These are phyloP conservation scores for Voacanga thouarsii DNA, from an alignment of 257 asterid species.

Conservation along the genomic window DNA sequence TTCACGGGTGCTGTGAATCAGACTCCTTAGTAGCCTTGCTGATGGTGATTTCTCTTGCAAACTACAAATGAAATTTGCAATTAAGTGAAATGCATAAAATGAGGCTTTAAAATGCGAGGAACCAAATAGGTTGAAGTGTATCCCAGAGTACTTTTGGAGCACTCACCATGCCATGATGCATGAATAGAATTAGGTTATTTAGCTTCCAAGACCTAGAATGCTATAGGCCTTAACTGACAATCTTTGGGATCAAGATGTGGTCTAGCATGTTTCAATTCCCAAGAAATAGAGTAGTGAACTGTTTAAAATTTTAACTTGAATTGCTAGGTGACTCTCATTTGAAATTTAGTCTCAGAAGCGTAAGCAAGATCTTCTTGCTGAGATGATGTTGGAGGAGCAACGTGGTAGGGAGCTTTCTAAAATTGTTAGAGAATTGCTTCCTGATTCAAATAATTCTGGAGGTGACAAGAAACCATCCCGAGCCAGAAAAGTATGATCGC, in stretches of 20 bases:
- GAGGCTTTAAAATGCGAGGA: background rate
- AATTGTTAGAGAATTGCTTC: conserved; percentile 39
- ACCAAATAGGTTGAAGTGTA: background rate
- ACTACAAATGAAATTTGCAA: too few species aligned
- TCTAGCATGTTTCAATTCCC: background rate
- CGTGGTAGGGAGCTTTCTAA: conserved; percentile 50
- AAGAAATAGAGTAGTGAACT: background rate
- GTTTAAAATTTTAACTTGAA: background rate
- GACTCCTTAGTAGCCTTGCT: background rate
- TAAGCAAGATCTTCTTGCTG: conserved; percentile 54
- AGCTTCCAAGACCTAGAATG: background rate
- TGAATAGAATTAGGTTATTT: background rate
- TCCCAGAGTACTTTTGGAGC: background rate
- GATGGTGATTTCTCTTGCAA: background rate
- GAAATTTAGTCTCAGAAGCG: conserved; percentile 51
- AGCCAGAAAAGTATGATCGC: conserved; percentile 67
- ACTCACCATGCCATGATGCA: background rate
- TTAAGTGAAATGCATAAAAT: too few species aligned
- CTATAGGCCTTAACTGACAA: background rate
- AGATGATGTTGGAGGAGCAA: conserved; percentile 65
- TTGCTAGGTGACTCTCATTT: conserved; percentile 12
- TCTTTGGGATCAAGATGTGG: background rate
- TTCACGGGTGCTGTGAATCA: background rate
- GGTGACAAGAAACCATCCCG: conserved; percentile 41
- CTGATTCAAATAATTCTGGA: conserved; percentile 46